A percentile compares a stretch with the other conserved stretches of the same genome.
Evolutionary conservation across 257 asterid genomes (phyloP).

Genomic region (Solanum rostratum): DNA sequence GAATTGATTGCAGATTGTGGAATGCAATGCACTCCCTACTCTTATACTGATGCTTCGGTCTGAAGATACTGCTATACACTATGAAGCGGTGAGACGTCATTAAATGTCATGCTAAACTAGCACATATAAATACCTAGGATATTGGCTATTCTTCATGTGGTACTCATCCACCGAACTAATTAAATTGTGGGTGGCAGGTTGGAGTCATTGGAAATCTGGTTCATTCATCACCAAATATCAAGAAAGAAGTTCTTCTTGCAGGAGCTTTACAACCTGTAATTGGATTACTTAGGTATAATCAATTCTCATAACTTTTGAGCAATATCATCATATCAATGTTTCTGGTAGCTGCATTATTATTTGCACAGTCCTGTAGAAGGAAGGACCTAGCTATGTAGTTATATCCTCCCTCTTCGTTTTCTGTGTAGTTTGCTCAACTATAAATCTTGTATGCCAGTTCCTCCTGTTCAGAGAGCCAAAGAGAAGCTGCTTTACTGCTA

Average conservation of each 20-base stretch:
- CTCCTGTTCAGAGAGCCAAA: slow-evolving; percentile 96
- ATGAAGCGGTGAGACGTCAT: slow-evolving; percentile 76
- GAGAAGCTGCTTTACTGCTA: slow-evolving; percentile 97
- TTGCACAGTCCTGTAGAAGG: background rate
- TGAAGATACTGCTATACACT: slow-evolving; percentile 92
- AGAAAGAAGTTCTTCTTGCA: slow-evolving; percentile 91
- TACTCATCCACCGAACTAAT: slow-evolving; percentile 4
- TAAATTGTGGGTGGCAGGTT: slow-evolving; percentile 46
- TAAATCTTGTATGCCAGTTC: slow-evolving; percentile 37
- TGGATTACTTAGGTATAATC: slow-evolving; percentile 73
- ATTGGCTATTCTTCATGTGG: background rate
- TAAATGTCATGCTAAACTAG: background rate
- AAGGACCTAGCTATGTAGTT: background rate
- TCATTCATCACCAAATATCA: slow-evolving; percentile 93
- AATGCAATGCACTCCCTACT: slow-evolving; percentile 90
- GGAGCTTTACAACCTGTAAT: slow-evolving; percentile 99
- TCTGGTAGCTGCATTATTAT: background rate
- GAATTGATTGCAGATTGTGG: slow-evolving; percentile 70
- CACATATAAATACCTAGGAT: background rate
- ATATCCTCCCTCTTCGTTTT: background rate
- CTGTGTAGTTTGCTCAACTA: background rate
- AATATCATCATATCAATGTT: background rate
- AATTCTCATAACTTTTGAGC: background rate
- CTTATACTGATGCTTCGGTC: slow-evolving; percentile 93
- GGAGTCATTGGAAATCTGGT: slow-evolving; percentile 98